These are phyloP conservation scores for Pharnaceum exiguum DNA, from an alignment of 148 eudicot genomes.

Conservation along the genomic window DNA sequence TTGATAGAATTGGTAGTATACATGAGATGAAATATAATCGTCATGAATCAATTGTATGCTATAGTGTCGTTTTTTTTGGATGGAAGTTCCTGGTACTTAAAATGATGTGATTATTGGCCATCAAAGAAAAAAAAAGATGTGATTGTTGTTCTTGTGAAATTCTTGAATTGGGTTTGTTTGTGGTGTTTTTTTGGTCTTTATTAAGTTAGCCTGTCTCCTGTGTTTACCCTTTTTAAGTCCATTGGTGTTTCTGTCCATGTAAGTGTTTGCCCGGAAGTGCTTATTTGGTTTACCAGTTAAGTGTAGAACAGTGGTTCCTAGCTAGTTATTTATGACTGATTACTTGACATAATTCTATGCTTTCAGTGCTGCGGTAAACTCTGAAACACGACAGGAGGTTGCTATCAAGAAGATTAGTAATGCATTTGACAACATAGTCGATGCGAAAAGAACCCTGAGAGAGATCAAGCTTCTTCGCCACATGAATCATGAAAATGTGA, in stretches of 20 bases:
- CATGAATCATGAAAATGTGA: conserved; percentile 73
- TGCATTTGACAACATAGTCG: conserved; percentile 72
- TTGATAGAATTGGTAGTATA: no score
- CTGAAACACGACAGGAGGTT: conserved; percentile 61
- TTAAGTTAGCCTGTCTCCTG: no score
- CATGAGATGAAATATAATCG: no score
- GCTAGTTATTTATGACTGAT: background rate
- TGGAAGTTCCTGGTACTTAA: background rate
- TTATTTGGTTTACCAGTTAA: background rate
- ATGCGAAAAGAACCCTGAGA: conserved; percentile 77
- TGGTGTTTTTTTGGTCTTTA: background rate
- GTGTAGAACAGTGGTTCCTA: background rate
- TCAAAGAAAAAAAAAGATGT: no score
- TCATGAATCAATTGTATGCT: no score
- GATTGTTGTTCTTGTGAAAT: no score
- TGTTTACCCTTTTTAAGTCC: background rate
- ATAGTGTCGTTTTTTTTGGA: no score
- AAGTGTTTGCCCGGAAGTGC: no score
- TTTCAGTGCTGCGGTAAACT: conserved; percentile 71
- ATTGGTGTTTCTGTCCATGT: background rate
- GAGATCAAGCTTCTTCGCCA: conserved; percentile 78
- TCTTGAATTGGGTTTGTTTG: background rate
- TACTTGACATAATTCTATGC: conserved; percentile 5
- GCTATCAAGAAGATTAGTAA: conserved; percentile 92
- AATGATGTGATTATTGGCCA: background rate